These are phyloP conservation scores for Lachnellula arida DNA, from an alignment of 2,329 filamentous ascomycete species.

Conservation along the genomic window DNA sequence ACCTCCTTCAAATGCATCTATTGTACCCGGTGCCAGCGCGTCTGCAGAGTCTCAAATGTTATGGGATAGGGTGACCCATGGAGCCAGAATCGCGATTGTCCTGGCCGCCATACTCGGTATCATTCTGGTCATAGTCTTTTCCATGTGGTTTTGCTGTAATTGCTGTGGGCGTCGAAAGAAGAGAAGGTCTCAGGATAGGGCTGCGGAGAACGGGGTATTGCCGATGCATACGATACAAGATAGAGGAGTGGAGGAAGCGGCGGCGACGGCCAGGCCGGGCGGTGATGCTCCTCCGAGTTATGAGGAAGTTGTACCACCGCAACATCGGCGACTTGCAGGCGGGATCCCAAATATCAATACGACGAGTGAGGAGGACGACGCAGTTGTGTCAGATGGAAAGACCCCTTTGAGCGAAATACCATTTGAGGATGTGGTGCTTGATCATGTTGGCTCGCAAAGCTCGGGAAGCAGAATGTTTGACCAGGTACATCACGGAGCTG, in stretches of 20 bases:
- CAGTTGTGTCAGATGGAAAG: slow-evolving; percentile 26
- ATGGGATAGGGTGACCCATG: slow-evolving; percentile 6
- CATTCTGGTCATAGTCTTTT: slow-evolving; percentile 11
- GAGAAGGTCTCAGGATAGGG: background rate
- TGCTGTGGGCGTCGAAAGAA: slow-evolving; percentile 18
- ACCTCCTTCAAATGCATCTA: background rate
- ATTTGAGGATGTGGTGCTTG: slow-evolving; percentile 26
- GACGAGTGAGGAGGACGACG: slow-evolving; percentile 19
- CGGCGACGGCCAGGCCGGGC: background rate
- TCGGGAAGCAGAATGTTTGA: slow-evolving; percentile 18
- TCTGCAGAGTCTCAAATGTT: background rate
- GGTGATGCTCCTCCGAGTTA: slow-evolving; percentile 19
- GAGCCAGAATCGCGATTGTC: slow-evolving; percentile 8
- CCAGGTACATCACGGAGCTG: slow-evolving; percentile 13
- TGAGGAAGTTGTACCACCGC: slow-evolving; percentile 19
- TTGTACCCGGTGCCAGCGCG: background rate
- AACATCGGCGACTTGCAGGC: slow-evolving; percentile 16
- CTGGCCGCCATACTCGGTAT: slow-evolving; percentile 7
- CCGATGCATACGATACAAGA: slow-evolving; percentile 6
- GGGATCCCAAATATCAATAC: slow-evolving; percentile 11
- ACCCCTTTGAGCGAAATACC: slow-evolving; percentile 28
- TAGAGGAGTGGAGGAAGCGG: background rate
- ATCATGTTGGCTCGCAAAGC: slow-evolving; percentile 13
- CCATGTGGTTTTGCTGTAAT: slow-evolving; percentile 20
- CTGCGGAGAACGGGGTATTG: slow-evolving; percentile 1